Percentiles rank a stretch among this genome's conserved stretches.
Conservation (phyloP, 2,329 filamentous ascomycete genomes). For the Coniochaeta ligniaria region DNA sequence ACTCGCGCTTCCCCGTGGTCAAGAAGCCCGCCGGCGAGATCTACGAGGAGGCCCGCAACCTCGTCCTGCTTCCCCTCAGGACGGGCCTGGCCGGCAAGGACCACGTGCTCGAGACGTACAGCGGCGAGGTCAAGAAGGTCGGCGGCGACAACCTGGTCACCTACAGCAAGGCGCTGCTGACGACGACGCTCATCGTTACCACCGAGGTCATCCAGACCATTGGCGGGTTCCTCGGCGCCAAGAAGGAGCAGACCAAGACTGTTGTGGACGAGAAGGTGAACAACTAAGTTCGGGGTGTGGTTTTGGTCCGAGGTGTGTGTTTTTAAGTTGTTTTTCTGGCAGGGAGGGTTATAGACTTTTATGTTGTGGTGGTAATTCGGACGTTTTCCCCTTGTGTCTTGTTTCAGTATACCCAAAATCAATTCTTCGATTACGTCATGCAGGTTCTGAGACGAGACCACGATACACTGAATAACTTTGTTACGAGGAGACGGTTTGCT, state of each 20-base stretch:
- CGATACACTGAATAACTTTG: not conserved
- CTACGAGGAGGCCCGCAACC: conserved; percentile 53
- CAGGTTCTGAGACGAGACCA: not conserved
- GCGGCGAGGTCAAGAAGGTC: conserved; percentile 53
- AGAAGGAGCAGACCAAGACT: conserved; percentile 56
- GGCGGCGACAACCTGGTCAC: conserved; percentile 59
- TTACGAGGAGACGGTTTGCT: not conserved
- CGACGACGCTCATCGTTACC: conserved; percentile 59
- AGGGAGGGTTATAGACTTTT: conserved; percentile 1
- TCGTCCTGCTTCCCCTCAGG: conserved; percentile 56
- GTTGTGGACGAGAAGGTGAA: conserved; percentile 43
- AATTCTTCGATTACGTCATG: not conserved
- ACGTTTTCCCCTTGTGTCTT: not conserved
- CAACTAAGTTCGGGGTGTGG: conserved; percentile 25
- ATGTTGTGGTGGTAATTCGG: conserved; percentile 3
- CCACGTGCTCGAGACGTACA: conserved; percentile 51
- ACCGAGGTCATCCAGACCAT: conserved; percentile 58
- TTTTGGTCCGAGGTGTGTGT: not conserved
- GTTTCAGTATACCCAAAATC: not conserved
- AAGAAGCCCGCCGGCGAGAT: conserved; percentile 70
- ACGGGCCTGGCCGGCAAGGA: conserved; percentile 55
- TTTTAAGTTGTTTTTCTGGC: too few relatives aligned
- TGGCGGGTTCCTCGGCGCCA: conserved; percentile 48
- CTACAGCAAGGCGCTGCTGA: conserved; percentile 62
- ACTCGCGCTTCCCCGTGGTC: conserved; percentile 63